phyloP scores from a whole-genome alignment of 352 stramenopile species.

The Globisporangium heterothallicum region DNA sequence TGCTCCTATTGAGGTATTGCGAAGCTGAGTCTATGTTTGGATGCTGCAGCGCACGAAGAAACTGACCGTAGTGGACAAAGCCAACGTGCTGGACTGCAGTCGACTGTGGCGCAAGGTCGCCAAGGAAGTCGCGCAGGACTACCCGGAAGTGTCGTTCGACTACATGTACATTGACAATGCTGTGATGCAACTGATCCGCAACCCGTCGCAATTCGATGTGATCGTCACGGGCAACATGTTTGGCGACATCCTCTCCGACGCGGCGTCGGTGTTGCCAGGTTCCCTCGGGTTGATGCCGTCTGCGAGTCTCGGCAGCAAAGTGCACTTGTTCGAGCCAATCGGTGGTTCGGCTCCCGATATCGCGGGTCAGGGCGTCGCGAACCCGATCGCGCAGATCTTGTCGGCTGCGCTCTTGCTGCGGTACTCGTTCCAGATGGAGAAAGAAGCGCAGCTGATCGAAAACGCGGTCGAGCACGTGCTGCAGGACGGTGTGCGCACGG shows the following conservation, averaged over 20 bases:
- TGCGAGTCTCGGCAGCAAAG: slow-evolving; percentile 89
- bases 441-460: slow-evolving; percentile 78
- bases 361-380: slow-evolving; percentile 94
- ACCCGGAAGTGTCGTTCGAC: slow-evolving; percentile 91
- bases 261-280: slow-evolving; percentile 96
- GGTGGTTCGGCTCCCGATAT: slow-evolving; percentile 98
- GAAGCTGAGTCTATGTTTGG: not conserved
- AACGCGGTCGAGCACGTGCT: slow-evolving; percentile 79
- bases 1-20: too few relatives aligned
- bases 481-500: slow-evolving; percentile 78
- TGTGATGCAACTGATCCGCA: slow-evolving; percentile 98
- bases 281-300: slow-evolving; percentile 98
- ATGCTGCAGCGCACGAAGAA: slow-evolving; percentile 87
- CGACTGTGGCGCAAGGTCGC: slow-evolving; percentile 90
- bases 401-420: slow-evolving; percentile 96
- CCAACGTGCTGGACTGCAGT: slow-evolving; percentile 97
- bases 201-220: slow-evolving; percentile 98
- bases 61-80: slow-evolving; percentile 98
- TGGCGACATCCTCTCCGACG: slow-evolving; percentile 98
- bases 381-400: slow-evolving; percentile 97
- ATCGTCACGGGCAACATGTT: slow-evolving; percentile 99
- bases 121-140: slow-evolving; percentile 88
- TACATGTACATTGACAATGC: slow-evolving; percentile 99
- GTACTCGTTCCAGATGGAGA: slow-evolving; percentile 89
- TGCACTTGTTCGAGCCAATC: slow-evolving; percentile 97